These are phyloP conservation scores for Taiozyma sp. DNA, from an alignment of 1,139 yeast species.

Conservation along the genomic window DNA sequence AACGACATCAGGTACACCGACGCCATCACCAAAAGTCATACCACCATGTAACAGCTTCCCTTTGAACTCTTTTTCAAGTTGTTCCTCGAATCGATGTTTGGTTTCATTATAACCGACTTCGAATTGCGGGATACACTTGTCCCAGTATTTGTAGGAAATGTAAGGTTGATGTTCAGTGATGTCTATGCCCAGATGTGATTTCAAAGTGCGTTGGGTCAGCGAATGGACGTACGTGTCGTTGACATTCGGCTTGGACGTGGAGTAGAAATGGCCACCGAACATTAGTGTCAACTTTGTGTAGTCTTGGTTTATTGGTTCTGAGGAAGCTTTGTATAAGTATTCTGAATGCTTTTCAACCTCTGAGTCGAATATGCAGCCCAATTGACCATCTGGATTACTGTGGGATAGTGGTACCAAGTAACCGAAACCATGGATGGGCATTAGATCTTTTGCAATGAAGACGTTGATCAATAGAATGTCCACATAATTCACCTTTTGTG, in stretches of 20 bases:
- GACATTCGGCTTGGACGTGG: constrained; percentile 8
- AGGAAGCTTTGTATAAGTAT: constrained; percentile 20
- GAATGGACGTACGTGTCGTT: background rate
- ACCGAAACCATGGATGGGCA: constrained; percentile 64
- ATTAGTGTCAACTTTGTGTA: constrained; percentile 78
- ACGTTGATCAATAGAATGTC: constrained; percentile 57
- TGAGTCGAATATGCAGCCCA: constrained; percentile 91
- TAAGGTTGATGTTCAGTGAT: constrained; percentile 24
- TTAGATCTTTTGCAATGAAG: constrained; percentile 33
- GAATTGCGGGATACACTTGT: constrained; percentile 76
- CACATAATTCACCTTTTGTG: constrained; percentile 14
- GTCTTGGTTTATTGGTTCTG: constrained; percentile 22
- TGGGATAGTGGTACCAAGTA: constrained; percentile 66
- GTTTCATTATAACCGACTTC: constrained; percentile 61
- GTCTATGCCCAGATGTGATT: constrained; percentile 46
- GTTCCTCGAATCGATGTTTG: constrained; percentile 33
- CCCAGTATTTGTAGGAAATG: constrained; percentile 30
- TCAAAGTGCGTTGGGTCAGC: constrained; percentile 32
- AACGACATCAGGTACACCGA: constrained; percentile 89
- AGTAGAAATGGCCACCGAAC: constrained; percentile 79
- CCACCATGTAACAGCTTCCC: constrained; percentile 65
- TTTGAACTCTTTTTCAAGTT: constrained; percentile 31
- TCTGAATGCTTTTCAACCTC: constrained; percentile 55
- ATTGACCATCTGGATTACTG: constrained; percentile 51
- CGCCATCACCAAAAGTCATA: constrained; percentile 74